phyloP scores from a whole-genome alignment of 495 filamentous ascomycete genomes.

The Talaromyces borbonicus region DNA sequence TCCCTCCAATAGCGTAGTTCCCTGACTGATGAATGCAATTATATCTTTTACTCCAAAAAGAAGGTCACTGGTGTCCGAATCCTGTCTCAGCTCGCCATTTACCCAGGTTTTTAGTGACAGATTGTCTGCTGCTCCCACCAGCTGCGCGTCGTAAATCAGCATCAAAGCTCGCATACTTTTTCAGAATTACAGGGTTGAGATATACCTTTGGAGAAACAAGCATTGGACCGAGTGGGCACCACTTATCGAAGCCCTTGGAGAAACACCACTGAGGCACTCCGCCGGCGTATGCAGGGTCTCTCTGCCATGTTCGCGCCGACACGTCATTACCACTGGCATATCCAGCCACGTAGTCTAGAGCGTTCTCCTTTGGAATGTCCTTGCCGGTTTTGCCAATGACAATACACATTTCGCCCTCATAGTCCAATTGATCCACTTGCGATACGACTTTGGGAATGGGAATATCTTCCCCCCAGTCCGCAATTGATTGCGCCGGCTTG shows the following conservation, averaged over 20 bases:
- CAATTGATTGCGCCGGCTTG: conserved; percentile 57
- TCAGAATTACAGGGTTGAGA: conserved; percentile 10
- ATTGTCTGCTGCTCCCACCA: conserved; percentile 41
- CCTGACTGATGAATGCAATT: conserved; percentile 55
- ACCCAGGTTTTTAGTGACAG: conserved; percentile 47
- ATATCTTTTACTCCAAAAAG: conserved; percentile 57
- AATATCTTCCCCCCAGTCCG: conserved; percentile 49
- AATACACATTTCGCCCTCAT: conserved; percentile 60
- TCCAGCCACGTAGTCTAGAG: conserved; percentile 56
- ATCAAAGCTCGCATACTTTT: not conserved
- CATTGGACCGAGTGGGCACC: conserved; percentile 62
- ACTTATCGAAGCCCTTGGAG: conserved; percentile 70
- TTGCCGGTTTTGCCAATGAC: conserved; percentile 54
- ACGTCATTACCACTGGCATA: conserved; percentile 65
- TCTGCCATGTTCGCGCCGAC: conserved; percentile 60
- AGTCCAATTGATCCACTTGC: conserved; percentile 39
- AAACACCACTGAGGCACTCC: conserved; percentile 64
- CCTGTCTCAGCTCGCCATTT: conserved; percentile 55
- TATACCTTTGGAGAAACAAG: conserved; percentile 48
- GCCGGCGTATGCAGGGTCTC: conserved; percentile 34
- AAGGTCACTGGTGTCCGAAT: conserved; percentile 54
- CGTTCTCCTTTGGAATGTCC: conserved; percentile 51
- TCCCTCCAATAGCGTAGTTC: conserved; percentile 58
- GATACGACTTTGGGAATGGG: conserved; percentile 46
- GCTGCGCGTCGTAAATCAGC: conserved; percentile 13